phyloP scores from a whole-genome alignment of 2,329 filamentous ascomycete genomes.

The Microdochium bolleyi region DNA sequence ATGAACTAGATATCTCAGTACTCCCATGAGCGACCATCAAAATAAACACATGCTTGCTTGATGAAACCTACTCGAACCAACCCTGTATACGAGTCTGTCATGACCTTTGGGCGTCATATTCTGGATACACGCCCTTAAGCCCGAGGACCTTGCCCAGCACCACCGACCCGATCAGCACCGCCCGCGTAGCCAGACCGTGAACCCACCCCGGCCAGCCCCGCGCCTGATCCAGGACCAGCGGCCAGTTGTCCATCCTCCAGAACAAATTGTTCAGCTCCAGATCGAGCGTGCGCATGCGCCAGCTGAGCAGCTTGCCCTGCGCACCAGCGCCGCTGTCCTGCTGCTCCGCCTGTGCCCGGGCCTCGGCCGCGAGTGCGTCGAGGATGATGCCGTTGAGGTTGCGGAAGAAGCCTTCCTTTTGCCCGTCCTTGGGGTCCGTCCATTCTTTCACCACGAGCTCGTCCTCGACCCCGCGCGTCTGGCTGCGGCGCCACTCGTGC shows the following conservation, averaged over 20 bases:
- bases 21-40: too few relatives aligned
- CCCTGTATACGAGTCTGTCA: not conserved
- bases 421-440: slow-evolving; percentile 34
- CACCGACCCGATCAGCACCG: slow-evolving; percentile 7
- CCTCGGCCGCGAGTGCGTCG: slow-evolving; percentile 5
- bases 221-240: slow-evolving; percentile 4
- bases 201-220: slow-evolving; percentile 4
- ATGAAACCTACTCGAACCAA: too few relatives aligned
- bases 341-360: not conserved
- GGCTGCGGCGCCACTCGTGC: slow-evolving; percentile 38
- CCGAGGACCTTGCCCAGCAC: slow-evolving; percentile 10
- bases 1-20: too few relatives aligned
- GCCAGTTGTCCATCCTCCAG: slow-evolving; percentile 15
- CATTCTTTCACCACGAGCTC: slow-evolving; percentile 34
- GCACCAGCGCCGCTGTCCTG: not conserved
- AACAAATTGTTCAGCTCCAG: slow-evolving; percentile 13
- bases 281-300: slow-evolving; percentile 5
- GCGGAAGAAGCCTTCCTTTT: slow-evolving; percentile 40
- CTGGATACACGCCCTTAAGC: slow-evolving; percentile 10
- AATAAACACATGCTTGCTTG: too few relatives aligned
- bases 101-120: slow-evolving; percentile 5
- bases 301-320: not conserved
- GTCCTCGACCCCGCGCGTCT: slow-evolving; percentile 18
- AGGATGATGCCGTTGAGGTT: slow-evolving; percentile 36
- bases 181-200: slow-evolving; percentile 7